These are phyloP conservation scores for Colletotrichum sp. DNA, from an alignment of 2,329 filamentous ascomycete species.

Conservation along the genomic window DNA sequence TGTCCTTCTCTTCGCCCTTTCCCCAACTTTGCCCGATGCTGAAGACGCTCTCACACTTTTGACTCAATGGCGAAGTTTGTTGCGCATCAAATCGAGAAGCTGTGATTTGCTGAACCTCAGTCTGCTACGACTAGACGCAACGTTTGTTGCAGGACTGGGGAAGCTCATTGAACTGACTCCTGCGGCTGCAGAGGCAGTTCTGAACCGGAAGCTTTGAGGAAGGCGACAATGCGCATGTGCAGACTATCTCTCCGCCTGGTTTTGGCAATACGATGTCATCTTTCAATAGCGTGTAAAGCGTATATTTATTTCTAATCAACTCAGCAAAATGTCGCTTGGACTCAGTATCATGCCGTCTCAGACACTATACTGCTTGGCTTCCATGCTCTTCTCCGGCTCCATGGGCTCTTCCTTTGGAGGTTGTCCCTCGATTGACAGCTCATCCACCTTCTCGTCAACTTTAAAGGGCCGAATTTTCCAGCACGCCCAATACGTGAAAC, in stretches of 20 bases:
- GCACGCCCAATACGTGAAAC: conserved; percentile 13
- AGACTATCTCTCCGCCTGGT: accelerated
- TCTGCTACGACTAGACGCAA: not conserved
- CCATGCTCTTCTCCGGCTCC: not conserved
- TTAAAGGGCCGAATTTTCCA: conserved; percentile 2
- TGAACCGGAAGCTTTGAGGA: not conserved
- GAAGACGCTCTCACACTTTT: not conserved
- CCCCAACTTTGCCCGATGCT: not conserved
- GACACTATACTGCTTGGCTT: not conserved
- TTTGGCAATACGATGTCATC: not conserved
- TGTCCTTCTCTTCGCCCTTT: not conserved
- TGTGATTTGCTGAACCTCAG: conserved; percentile 7
- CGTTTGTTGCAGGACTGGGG: conserved; percentile 7
- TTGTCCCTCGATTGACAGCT: not conserved
- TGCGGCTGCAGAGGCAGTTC: not conserved
- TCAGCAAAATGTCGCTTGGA: accelerated
- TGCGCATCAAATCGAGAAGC: conserved; percentile 15
- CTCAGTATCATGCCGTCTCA: not conserved
- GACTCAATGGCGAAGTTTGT: not conserved
- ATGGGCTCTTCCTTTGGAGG: not conserved
- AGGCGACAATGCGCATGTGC: accelerated
- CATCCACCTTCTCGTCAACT: not conserved
- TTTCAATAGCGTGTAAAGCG: not conserved
- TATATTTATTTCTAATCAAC: accelerated
- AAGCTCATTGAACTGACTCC: conserved; percentile 1